Conservation (phyloP, 495 filamentous ascomycete genomes). For the Penicillium cataractarum region DNA sequence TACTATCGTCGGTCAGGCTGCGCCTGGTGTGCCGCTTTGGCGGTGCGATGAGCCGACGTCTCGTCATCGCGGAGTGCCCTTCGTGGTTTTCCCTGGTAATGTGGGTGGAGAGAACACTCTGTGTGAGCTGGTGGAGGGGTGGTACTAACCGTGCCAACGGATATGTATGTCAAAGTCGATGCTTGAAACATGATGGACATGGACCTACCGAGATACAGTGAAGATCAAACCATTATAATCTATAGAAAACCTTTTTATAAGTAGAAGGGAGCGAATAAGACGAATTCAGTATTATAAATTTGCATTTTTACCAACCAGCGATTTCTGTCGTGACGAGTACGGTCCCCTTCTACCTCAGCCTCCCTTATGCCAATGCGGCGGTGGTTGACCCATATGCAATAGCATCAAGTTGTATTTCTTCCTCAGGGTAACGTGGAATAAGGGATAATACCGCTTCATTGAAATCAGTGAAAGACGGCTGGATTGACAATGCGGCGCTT, state of each 20-base stretch:
- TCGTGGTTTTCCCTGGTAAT: conserved; percentile 62
- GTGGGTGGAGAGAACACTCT: conserved; percentile 54
- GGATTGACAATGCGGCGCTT: conserved; percentile 21
- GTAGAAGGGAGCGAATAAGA: neutral
- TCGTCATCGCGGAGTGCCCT: conserved; percentile 50
- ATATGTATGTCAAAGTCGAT: neutral
- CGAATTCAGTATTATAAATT: neutral
- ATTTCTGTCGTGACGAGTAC: neutral
- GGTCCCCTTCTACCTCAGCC: conserved; percentile 6
- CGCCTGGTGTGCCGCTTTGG: conserved; percentile 59
- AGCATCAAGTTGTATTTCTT: conserved; percentile 24
- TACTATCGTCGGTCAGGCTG: conserved; percentile 55
- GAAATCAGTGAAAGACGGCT: conserved; percentile 25
- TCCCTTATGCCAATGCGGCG: conserved; percentile 49
- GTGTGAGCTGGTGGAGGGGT: conserved; percentile 43
- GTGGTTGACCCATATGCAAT: conserved; percentile 51
- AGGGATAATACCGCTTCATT: conserved; percentile 20
- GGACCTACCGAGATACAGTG: neutral
- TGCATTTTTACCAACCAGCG: neutral
- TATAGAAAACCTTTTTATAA: neutral
- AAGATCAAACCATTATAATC: neutral
- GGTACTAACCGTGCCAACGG: conserved; percentile 33
- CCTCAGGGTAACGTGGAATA: conserved; percentile 22
- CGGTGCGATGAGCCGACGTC: conserved; percentile 53
- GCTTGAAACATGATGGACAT: too few relatives aligned